phyloP scores from a whole-genome alignment of 2,329 filamentous ascomycete genomes.

The Botrytis deweyae region DNA sequence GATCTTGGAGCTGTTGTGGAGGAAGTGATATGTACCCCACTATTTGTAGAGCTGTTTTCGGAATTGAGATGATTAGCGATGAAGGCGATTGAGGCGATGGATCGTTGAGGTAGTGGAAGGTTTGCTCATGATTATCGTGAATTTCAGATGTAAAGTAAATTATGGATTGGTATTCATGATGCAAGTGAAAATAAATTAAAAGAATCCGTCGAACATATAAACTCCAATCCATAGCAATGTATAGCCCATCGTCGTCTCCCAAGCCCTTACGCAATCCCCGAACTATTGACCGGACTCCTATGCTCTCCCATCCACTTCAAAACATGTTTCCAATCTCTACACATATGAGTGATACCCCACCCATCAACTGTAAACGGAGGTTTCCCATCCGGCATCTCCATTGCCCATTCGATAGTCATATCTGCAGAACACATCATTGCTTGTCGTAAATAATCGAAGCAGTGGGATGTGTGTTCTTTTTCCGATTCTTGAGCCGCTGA shows the following conservation, averaged over 20 bases:
- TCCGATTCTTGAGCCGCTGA: neutral
- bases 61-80: neutral
- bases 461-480: constrained; percentile 1
- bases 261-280: neutral
- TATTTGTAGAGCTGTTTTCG: neutral
- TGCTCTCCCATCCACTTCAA: constrained; percentile 13
- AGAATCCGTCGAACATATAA: neutral
- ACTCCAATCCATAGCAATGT: neutral
- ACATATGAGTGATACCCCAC: constrained; percentile 19
- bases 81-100: neutral
- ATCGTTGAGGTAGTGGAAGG: neutral
- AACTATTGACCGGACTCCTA: neutral
- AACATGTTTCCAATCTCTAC: constrained; percentile 9
- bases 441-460: constrained; percentile 23
- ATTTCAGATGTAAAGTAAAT: neutral
- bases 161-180: neutral
- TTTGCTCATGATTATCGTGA: neutral
- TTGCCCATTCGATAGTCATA: constrained; percentile 19
- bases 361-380: constrained; percentile 11
- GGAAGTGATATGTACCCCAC: neutral
- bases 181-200: neutral
- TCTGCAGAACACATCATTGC: constrained; percentile 21
- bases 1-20: neutral
- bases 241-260: neutral
- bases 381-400: neutral